phyloP scores from a whole-genome alignment of 2,329 filamentous ascomycete genomes.

The Rosellinia necatrix region DNA sequence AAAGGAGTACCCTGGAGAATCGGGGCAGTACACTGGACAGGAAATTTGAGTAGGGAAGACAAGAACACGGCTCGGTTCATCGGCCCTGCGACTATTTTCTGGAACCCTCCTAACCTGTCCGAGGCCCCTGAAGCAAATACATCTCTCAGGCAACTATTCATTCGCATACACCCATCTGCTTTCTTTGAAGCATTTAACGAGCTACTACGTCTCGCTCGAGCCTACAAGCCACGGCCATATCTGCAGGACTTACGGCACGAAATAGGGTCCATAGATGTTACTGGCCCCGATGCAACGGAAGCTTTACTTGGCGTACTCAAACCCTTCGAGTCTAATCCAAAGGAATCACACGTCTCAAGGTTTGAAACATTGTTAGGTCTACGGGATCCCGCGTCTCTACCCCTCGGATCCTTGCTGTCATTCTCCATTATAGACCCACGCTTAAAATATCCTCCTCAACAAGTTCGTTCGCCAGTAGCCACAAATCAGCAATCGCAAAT shows the following conservation, averaged over 20 bases:
- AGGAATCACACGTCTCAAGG: constrained; percentile 50
- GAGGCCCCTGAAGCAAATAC: constrained; percentile 28
- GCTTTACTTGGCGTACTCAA: constrained; percentile 71
- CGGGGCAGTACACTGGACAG: constrained; percentile 55
- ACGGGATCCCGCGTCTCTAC: constrained; percentile 71
- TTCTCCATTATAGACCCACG: constrained; percentile 82
- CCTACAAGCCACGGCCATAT: constrained; percentile 64
- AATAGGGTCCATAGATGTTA: constrained; percentile 62
- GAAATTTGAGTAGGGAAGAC: constrained; percentile 57
- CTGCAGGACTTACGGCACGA: constrained; percentile 74
- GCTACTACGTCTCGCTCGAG: constrained; percentile 60
- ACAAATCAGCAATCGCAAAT: constrained; percentile 34
- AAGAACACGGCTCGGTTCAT: constrained; percentile 62
- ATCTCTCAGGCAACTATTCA: constrained; percentile 56
- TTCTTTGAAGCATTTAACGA: constrained; percentile 72
- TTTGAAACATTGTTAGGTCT: constrained; percentile 61
- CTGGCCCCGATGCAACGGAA: constrained; percentile 76
- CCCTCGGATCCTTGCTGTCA: constrained; percentile 69
- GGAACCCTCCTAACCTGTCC: constrained; percentile 59
- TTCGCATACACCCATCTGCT: constrained; percentile 82
- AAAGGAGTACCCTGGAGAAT: constrained; percentile 73
- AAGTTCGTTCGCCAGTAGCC: constrained; percentile 46
- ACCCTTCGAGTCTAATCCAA: constrained; percentile 45
- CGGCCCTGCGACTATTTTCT: constrained; percentile 74
- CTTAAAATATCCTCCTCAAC: constrained; percentile 73